phyloP scores from a whole-genome alignment of 768 basidiomycete species.

The Lanmaoa pseudosensibilis region DNA sequence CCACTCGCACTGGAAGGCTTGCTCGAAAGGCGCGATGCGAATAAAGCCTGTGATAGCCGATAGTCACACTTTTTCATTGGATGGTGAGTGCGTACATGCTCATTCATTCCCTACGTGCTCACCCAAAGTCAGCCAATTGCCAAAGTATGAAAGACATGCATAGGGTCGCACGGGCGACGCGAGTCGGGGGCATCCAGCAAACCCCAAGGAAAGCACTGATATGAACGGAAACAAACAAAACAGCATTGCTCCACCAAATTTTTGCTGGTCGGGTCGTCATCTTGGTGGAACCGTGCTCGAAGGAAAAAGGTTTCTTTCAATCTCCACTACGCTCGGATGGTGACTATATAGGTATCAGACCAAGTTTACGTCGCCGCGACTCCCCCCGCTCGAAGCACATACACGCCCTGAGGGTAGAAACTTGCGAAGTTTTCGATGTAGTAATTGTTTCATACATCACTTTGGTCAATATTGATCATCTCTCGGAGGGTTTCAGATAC shows the following conservation, averaged over 20 bases:
- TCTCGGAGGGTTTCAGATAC: neutral
- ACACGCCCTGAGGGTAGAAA: neutral
- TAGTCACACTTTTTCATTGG: conserved; percentile 5
- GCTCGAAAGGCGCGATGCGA: conserved; percentile 8
- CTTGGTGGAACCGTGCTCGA: neutral
- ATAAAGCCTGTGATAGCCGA: conserved; percentile 13
- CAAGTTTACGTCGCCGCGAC: neutral
- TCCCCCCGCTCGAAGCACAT: neutral
- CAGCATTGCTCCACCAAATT: conserved; percentile 7
- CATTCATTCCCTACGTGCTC: neutral
- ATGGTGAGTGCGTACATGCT: neutral
- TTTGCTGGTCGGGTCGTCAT: conserved; percentile 1
- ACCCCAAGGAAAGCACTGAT: conserved; percentile 8
- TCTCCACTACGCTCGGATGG: neutral
- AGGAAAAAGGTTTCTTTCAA: neutral
- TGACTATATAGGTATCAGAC: neutral
- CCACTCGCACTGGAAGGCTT: neutral
- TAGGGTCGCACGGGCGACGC: conserved; percentile 1
- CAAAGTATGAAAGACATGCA: conserved; percentile 7
- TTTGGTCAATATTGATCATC: neutral
- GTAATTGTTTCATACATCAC: neutral
- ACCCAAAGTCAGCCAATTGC: conserved; percentile 11
- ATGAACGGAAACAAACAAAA: conserved; percentile 4
- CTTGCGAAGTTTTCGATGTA: neutral
- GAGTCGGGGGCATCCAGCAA: conserved; percentile 1